Conservation (phyloP, 306 rosid species). For the Malus sylvestris region DNA sequence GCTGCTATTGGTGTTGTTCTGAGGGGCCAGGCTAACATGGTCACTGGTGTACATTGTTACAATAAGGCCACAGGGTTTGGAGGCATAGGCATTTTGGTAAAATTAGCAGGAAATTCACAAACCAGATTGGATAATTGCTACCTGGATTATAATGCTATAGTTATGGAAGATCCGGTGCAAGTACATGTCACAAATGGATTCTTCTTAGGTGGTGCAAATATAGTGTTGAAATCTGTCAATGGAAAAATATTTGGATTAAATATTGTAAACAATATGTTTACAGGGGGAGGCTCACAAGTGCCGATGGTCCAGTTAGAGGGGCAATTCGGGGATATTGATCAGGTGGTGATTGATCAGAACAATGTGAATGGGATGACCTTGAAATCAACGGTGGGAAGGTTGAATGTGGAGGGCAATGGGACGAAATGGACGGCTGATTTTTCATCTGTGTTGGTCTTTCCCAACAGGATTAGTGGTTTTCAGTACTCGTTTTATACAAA, state of each 20-base stretch:
- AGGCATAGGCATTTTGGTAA: conserved; percentile 57
- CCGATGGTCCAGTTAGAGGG: conserved; percentile 55
- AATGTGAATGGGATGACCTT: conserved; percentile 50
- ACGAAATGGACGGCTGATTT: conserved; percentile 61
- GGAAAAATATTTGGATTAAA: conserved; percentile 51
- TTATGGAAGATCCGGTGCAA: conserved; percentile 68
- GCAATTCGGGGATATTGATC: conserved; percentile 40
- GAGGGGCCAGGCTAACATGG: conserved; percentile 58
- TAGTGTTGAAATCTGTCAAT: conserved; percentile 43
- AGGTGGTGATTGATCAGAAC: conserved; percentile 57
- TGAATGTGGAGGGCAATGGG: conserved; percentile 35
- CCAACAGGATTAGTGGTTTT: conserved; percentile 39
- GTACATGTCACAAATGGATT: conserved; percentile 69
- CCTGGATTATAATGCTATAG: conserved; percentile 56
- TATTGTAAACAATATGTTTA: conserved; percentile 54
- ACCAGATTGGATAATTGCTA: conserved; percentile 63
- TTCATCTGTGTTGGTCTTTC: conserved; percentile 39
- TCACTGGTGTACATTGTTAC: conserved; percentile 60
- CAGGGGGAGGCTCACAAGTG: conserved; percentile 29
- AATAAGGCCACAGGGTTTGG: conserved; percentile 56
- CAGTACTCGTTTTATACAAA: conserved; percentile 41
- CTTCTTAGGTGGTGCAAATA: conserved; percentile 54
- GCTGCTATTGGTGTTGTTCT: conserved; percentile 50
- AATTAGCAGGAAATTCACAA: conserved; percentile 44
- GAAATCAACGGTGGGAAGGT: conserved; percentile 56